Conservation (phyloP, 106 monocot genomes). For the Chionographis japonica region DNA sequence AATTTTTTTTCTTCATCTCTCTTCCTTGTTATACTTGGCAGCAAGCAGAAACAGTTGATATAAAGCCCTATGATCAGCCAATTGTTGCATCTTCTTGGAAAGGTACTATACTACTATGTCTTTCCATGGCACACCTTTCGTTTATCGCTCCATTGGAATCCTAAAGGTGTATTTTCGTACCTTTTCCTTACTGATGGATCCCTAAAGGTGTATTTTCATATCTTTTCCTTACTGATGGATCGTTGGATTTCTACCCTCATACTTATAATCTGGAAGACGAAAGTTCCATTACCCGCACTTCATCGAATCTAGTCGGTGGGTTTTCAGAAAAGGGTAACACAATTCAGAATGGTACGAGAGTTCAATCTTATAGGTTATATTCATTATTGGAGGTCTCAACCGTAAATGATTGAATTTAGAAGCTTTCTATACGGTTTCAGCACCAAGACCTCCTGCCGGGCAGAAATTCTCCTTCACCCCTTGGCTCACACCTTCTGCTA, state of each 20-base stretch:
- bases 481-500: slow-evolving; percentile 36
- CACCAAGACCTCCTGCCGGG: slow-evolving; percentile 7
- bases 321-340: slow-evolving; percentile 16
- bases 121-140: background rate
- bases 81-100: slow-evolving; percentile 38
- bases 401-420: slow-evolving; percentile 11
- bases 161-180: background rate
- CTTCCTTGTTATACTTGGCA: slow-evolving; percentile 13
- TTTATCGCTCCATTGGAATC: background rate
- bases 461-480: slow-evolving; percentile 44
- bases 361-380: background rate
- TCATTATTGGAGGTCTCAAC: background rate
- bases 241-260: background rate
- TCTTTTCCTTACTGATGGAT: background rate
- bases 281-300: slow-evolving; percentile 9
- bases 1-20: background rate
- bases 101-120: slow-evolving; percentile 30
- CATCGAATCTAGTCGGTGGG: slow-evolving; percentile 16
- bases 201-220: background rate
- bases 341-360: slow-evolving; percentile 23
- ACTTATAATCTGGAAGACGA: slow-evolving; percentile 32
- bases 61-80: slow-evolving; percentile 29
- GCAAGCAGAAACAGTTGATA: slow-evolving; percentile 40
- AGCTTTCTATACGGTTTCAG: slow-evolving; percentile 3
- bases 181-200: background rate